phyloP scores from a whole-genome alignment of 176 grass and related monocot species.

The Oryza punctata region DNA sequence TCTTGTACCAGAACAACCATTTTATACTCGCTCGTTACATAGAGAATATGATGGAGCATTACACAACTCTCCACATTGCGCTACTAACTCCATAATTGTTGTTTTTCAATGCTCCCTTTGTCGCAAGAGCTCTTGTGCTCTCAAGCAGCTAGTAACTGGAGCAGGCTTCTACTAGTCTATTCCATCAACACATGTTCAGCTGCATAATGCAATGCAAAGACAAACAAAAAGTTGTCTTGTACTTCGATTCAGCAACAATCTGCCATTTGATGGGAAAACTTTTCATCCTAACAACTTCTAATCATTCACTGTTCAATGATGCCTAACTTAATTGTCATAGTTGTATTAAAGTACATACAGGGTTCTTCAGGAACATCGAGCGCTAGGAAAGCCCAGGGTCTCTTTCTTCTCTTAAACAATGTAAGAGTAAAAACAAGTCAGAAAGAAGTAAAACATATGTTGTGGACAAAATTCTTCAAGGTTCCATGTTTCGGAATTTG shows the following conservation, averaged over 20 bases:
- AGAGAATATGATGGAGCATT: not conserved
- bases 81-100: conserved; percentile 31
- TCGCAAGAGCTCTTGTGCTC: not conserved
- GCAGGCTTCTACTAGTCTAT: conserved; percentile 19
- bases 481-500: not conserved
- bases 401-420: too few species aligned
- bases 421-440: not conserved
- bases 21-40: not conserved
- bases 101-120: conserved; percentile 8
- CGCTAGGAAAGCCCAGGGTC: not conserved
- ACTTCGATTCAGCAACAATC: not conserved
- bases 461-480: not conserved
- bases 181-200: conserved; percentile 9
- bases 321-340: not conserved
- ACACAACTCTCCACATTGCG: not conserved
- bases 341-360: conserved; percentile 11
- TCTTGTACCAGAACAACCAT: not conserved
- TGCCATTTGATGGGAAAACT: not conserved
- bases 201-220: conserved; percentile 1
- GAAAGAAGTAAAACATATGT: not conserved
- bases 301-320: conserved; percentile 31
- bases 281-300: not conserved
- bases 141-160: conserved; percentile 35
- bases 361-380: not conserved
- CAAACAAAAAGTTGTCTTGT: not conserved